Percentiles rank a stretch among this genome's conserved stretches.
Conservation (phyloP, 495 filamentous ascomycete species). For the Jackrogersella multiformis region DNA sequence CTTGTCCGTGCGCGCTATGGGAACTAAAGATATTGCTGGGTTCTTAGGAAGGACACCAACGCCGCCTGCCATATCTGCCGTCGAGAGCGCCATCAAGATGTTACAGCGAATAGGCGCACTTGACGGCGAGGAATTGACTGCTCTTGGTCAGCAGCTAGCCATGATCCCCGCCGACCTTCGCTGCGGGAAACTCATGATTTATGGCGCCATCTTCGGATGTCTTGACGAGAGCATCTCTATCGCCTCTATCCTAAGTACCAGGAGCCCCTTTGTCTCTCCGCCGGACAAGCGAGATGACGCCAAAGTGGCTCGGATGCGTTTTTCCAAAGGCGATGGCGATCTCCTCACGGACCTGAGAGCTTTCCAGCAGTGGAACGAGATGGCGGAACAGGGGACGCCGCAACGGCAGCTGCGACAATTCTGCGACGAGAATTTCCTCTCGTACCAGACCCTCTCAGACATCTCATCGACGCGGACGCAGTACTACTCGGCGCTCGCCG, state of each 20-base stretch:
- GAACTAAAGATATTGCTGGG: conserved; percentile 75
- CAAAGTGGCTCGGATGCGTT: conserved; percentile 76
- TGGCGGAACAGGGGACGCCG: conserved; percentile 62
- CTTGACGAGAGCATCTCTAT: conserved; percentile 90
- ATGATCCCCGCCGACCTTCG: conserved; percentile 95
- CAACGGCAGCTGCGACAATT: conserved; percentile 74
- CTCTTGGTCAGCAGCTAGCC: conserved; percentile 86
- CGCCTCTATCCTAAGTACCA: conserved; percentile 85
- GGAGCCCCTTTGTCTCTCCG: conserved; percentile 84
- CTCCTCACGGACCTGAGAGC: conserved; percentile 85
- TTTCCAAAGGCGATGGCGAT: conserved; percentile 83
- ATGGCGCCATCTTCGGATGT: conserved; percentile 91
- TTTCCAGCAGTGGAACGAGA: conserved; percentile 79
- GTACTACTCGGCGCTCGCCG: conserved; percentile 84
- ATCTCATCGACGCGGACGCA: conserved; percentile 87
- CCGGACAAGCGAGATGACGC: conserved; percentile 82
- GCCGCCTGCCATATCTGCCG: conserved; percentile 82
- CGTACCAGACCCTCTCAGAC: conserved; percentile 80
- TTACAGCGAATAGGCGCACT: conserved; percentile 88
- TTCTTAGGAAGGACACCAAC: conserved; percentile 90
- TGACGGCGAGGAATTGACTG: conserved; percentile 83
- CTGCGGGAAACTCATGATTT: conserved; percentile 94
- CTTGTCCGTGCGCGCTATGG: conserved; percentile 94
- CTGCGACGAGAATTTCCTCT: conserved; percentile 91
- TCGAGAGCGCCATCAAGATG: conserved; percentile 81